Percentiles rank a stretch among this genome's conserved stretches.
phyloP scores from a whole-genome alignment of 192 early-diverging fungal species.

The Glomus cerebriforme region DNA sequence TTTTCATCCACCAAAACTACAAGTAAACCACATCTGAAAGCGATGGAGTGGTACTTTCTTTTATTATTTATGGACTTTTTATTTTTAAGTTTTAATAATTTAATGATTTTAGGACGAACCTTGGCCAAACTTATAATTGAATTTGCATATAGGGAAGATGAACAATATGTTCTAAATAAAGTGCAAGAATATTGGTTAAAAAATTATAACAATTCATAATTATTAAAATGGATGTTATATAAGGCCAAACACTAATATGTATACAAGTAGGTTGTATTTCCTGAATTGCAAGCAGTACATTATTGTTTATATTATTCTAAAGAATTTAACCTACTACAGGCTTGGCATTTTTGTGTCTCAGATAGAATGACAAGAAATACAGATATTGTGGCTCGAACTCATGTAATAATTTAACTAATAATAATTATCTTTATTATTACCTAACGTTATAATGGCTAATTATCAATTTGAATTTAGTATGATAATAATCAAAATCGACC shows the following conservation, averaged over 20 bases:
- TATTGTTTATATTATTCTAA: not conserved
- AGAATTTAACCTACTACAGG: not conserved
- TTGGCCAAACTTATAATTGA: conserved; percentile 20
- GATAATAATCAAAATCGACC: too few relatives aligned
- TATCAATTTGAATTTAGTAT: too few relatives aligned
- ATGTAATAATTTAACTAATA: not conserved
- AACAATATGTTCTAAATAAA: not conserved
- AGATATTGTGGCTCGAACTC: not conserved
- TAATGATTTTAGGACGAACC: not conserved
- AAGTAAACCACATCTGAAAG: not conserved
- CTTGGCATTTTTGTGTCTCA: not conserved
- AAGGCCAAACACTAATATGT: not conserved
- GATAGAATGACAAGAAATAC: not conserved
- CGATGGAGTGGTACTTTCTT: not conserved
- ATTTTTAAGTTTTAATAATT: not conserved
- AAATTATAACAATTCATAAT: too few relatives aligned
- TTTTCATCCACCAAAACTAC: conserved; percentile 1
- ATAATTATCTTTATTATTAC: conserved; percentile 6
- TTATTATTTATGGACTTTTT: conserved; percentile 1
- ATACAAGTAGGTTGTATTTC: conserved; percentile 14
- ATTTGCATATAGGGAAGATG: conserved; percentile 16
- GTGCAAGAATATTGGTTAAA: not conserved
- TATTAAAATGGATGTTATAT: too few relatives aligned
- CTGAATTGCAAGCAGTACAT: not conserved
- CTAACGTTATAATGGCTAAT: too few relatives aligned